Evolutionary conservation across 345 rosid species (phyloP).

Genomic region (Aquilaria malaccensis): DNA sequence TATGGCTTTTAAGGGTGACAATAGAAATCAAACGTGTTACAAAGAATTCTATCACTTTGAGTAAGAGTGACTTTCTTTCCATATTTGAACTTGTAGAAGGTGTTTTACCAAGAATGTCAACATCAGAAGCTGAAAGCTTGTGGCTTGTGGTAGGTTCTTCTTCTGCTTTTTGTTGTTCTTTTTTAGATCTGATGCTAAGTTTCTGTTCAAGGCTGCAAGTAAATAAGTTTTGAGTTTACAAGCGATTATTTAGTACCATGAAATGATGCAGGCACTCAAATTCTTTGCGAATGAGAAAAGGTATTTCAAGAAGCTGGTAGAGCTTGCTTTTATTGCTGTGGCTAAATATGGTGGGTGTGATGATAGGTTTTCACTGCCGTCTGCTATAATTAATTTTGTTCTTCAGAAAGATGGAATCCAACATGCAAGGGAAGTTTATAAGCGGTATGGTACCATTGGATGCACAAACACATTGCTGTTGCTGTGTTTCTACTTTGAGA

Average conservation of each 20-base stretch:
- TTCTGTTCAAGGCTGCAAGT: not conserved
- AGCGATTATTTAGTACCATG: not conserved
- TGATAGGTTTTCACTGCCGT: constrained; percentile 59
- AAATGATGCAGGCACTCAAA: constrained; percentile 56
- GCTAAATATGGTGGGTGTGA: constrained; percentile 54
- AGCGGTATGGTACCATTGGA: constrained; percentile 37
- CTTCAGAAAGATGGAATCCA: constrained; percentile 58
- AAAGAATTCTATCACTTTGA: constrained; percentile 22
- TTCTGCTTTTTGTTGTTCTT: not conserved
- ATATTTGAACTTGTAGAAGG: constrained; percentile 44
- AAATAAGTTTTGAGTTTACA: not conserved
- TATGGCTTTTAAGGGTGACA: constrained; percentile 58
- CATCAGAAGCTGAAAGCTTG: constrained; percentile 63
- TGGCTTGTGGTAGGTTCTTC: constrained; percentile 71
- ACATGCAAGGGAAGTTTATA: constrained; percentile 54
- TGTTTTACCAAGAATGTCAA: constrained; percentile 38
- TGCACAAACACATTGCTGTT: too few relatives aligned
- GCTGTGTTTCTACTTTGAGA: not conserved
- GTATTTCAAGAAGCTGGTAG: constrained; percentile 63
- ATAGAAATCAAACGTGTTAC: constrained; percentile 44
- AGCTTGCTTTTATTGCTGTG: constrained; percentile 47
- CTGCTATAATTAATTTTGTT: constrained; percentile 46
- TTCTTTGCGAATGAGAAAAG: constrained; percentile 37
- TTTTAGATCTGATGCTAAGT: not conserved
- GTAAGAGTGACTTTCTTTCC: constrained; percentile 39